phyloP scores from a whole-genome alignment of 2,329 filamentous ascomycete genomes.

The Fusarium burgessii region DNA sequence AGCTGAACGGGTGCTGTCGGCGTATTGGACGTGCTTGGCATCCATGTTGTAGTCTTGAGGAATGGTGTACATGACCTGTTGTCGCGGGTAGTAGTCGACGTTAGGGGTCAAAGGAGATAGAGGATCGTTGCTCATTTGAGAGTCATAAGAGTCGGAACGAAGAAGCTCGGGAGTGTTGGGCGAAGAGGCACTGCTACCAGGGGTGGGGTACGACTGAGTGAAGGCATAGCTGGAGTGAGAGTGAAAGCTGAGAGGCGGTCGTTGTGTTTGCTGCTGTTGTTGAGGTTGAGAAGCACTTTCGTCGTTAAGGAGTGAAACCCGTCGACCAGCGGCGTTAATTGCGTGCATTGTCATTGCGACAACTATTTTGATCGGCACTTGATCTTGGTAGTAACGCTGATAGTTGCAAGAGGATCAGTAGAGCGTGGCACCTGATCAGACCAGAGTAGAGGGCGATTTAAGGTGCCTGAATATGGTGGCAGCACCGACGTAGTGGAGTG shows the following conservation, averaged over 20 bases:
- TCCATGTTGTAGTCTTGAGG: constrained; percentile 51
- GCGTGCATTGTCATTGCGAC: constrained; percentile 60
- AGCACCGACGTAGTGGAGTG: constrained; percentile 24
- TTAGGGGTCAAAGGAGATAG: constrained; percentile 68
- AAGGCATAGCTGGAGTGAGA: constrained; percentile 52
- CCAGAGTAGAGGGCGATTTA: constrained; percentile 1
- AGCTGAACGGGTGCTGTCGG: constrained; percentile 59
- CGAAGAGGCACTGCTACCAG: constrained; percentile 59
- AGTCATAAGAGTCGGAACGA: constrained; percentile 72
- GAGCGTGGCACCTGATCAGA: constrained; percentile 8
- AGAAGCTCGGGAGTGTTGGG: constrained; percentile 68
- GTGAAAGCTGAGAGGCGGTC: constrained; percentile 50
- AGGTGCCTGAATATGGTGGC: constrained; percentile 27
- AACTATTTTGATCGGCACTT: background rate
- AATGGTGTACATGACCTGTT: constrained; percentile 55
- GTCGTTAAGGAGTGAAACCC: constrained; percentile 71
- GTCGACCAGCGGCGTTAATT: constrained; percentile 67
- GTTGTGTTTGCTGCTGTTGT: constrained; percentile 19
- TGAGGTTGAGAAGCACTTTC: constrained; percentile 21
- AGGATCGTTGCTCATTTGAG: constrained; percentile 66
- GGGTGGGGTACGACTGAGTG: constrained; percentile 51
- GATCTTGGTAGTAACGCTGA: background rate
- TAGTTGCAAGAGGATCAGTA: background rate
- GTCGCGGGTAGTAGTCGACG: constrained; percentile 56
- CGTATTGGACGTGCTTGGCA: constrained; percentile 57